Percentiles rank a stretch among this genome's conserved stretches.
Evolutionary conservation across 148 eudicot species (phyloP).

Genomic region (Rhododendron ferrugineum): DNA sequence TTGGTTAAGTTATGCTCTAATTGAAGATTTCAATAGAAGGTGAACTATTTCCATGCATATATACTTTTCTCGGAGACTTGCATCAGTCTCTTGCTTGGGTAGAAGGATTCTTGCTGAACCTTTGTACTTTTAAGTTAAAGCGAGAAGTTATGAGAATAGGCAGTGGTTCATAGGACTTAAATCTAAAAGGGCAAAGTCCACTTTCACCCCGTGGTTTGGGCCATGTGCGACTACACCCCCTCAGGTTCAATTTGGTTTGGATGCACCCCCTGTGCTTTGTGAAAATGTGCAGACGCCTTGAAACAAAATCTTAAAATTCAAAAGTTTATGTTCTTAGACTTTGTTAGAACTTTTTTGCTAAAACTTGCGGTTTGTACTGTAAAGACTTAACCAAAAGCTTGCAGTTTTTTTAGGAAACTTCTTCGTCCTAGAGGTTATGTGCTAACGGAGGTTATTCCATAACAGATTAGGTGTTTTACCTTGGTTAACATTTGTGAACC

Average conservation of each 20-base stretch:
- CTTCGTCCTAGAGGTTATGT: neutral
- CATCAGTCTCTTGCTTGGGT: neutral
- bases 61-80: neutral
- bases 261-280: too few relatives aligned
- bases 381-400: constrained; percentile 1
- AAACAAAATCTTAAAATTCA: neutral
- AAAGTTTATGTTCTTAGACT: neutral
- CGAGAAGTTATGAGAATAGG: neutral
- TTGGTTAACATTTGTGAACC: neutral
- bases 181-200: neutral
- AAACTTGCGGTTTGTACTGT: neutral
- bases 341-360: neutral
- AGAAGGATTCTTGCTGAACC: neutral
- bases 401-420: neutral
- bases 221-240: too few relatives aligned
- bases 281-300: neutral
- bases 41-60: neutral
- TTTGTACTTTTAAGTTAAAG: neutral
- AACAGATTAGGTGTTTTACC: neutral
- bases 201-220: too few relatives aligned
- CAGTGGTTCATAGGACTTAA: neutral
- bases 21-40: neutral
- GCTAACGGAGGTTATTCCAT: too few relatives aligned
- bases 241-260: too few relatives aligned
- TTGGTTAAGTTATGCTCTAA: neutral